Percentiles rank a stretch among this genome's conserved stretches.
Evolutionary conservation across 208 protist species (phyloP).

Genomic region (Acanthamoeba castellanii): DNA sequence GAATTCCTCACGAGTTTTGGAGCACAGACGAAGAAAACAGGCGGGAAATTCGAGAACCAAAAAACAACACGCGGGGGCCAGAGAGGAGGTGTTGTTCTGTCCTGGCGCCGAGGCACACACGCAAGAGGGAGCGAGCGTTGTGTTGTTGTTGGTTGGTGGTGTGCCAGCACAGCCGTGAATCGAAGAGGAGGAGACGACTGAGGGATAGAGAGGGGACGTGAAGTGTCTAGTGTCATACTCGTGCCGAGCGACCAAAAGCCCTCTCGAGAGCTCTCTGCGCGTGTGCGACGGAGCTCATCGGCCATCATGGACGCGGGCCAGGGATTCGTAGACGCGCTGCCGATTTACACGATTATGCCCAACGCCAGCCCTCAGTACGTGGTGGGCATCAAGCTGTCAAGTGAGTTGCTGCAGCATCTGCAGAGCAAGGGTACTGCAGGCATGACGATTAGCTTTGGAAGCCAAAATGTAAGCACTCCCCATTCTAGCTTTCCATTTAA

Average conservation of each 20-base stretch:
- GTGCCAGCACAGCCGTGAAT: too few relatives aligned
- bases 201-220: too few relatives aligned
- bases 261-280: not conserved
- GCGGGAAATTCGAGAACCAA: not conserved
- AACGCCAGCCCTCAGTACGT: constrained; percentile 48
- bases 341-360: constrained; percentile 41
- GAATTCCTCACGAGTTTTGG: not conserved
- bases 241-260: too few relatives aligned
- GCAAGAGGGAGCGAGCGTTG: too few relatives aligned
- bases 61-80: not conserved
- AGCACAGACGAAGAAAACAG: not conserved
- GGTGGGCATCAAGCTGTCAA: constrained; percentile 51
- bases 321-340: constrained; percentile 55
- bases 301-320: constrained; percentile 49
- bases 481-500: not conserved
- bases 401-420: constrained; percentile 43
- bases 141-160: too few relatives aligned
- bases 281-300: constrained; percentile 10
- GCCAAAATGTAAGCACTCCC: constrained; percentile 13
- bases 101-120: not conserved
- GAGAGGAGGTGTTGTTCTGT: not conserved
- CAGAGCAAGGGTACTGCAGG: constrained; percentile 27
- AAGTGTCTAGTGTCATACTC: too few relatives aligned
- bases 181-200: too few relatives aligned
- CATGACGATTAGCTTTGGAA: constrained; percentile 52